phyloP scores from a whole-genome alignment of 176 grass and related monocot genomes.

The Typha latifolia region DNA sequence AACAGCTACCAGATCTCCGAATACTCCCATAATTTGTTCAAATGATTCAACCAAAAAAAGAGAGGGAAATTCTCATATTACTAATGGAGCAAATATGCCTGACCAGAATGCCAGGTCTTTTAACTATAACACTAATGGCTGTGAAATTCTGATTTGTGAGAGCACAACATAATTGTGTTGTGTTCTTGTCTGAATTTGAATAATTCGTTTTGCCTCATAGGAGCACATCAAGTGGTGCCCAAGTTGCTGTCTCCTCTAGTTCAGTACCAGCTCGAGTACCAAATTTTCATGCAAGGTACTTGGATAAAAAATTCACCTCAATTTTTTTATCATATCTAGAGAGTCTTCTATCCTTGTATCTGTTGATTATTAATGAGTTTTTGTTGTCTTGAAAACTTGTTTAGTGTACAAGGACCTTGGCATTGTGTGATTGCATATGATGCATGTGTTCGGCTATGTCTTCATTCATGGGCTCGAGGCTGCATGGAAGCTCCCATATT shows the following conservation, averaged over 20 bases:
- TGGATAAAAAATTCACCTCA: constrained; percentile 5
- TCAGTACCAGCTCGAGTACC: constrained; percentile 68
- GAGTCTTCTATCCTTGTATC: background rate
- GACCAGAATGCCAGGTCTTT: constrained; percentile 54
- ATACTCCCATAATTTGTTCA: constrained; percentile 16
- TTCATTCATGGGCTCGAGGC: constrained; percentile 94
- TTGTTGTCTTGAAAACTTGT: constrained; percentile 23
- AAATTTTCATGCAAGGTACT: constrained; percentile 86
- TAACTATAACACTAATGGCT: constrained; percentile 1
- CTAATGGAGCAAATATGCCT: constrained; percentile 20
- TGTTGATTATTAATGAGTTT: constrained; percentile 21
- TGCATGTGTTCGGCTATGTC: constrained; percentile 88
- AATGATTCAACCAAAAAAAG: constrained; percentile 30
- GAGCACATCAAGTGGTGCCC: constrained; percentile 28
- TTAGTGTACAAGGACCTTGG: constrained; percentile 91
- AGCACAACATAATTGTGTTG: background rate
- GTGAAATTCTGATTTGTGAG: constrained; percentile 7
- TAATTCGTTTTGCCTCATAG: constrained; percentile 26
- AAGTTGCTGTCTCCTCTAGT: constrained; percentile 47
- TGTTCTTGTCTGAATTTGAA: constrained; percentile 18
- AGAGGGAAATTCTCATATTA: constrained; percentile 27
- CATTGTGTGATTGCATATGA: constrained; percentile 97
- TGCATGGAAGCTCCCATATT: constrained; percentile 96
- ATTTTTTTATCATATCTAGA: too few species aligned
- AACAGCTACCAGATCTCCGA: constrained; percentile 10